Evolutionary conservation across 2,329 filamentous ascomycete genomes (phyloP), one percentile per base, ranked within the genome.

Genomic region (Fusarium sp.): DNA sequence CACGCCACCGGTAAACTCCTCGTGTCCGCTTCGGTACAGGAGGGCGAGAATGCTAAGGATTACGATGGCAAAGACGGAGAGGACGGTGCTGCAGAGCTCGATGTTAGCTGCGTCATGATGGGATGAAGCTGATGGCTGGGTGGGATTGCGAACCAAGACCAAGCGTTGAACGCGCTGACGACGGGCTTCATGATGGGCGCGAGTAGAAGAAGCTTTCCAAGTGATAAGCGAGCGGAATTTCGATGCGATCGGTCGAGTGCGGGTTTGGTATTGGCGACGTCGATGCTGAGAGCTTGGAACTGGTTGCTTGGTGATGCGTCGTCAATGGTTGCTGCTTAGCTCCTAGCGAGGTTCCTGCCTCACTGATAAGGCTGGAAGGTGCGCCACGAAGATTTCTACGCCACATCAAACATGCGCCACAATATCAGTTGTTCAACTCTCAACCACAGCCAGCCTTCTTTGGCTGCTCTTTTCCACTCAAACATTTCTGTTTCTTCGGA

Each of bases 111-210:
- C 50, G 47, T 65, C 62, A 63, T 69, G 55, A 60, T 54, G 59
- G 44, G 40, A 46, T 43, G 47, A 52, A 68, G 61, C 40, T 28
- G 57, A 23, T 23, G 53, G 60, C 40, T 37, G 61, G 44, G 39
- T 60, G 50, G 71, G 51, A 61, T 70, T 65, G 63, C 90, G 78
- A 86, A 98, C 95, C 95, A 97, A 85, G 91, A 94, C 94, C 95
- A 98, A 78, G 95, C 95, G 85, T 97, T 95, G 85, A 95, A 89
- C 73, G 94, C 91, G 79, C 94, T 92, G 75, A 98, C 93, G 79
- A 98, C 86, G 74, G 95, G 95, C 91, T 98, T 98, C 95, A 98
- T 98, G 78, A 77, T 89, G 85, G 81, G 60, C 62, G 47, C 15
- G 15, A 57, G 28, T 9, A 48, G 30, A 10, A 62, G 62, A 34